Base-by-base conservation (phyloP, 768 basidiomycete species). In the Xanthoconium purpureum region DNA sequence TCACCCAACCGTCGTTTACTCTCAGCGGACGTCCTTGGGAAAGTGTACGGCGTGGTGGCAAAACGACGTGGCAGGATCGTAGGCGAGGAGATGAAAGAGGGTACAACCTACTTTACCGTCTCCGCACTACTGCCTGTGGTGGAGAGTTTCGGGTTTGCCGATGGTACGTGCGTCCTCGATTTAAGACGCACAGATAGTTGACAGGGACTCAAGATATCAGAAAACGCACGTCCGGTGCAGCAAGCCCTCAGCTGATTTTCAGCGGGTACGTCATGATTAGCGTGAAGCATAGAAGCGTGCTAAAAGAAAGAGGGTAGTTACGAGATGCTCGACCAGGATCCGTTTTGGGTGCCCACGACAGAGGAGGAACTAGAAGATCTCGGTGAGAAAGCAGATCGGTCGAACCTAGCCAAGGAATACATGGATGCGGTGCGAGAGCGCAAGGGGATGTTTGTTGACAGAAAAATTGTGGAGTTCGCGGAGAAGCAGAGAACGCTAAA, bases 61-160 rank as follows among this genome's bases (percentile, higher is more conserved):
- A 86, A 87, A 70, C 84, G 96, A 60, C 84, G 93, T 49, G 97
- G 97, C 3, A 80, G 89, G 46, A 96, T 99, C 57, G 83, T 98
- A 5, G 89, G 94, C 14, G 97, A 98, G 67, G 97, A 98, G 71
- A 96, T 98, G 94, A 98, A 94, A 69, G 95, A 98, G 69, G 94
- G 97, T 0, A 97, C 94, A 0, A 81, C 89, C 1, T 95, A 97
- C 74, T 97, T 99, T 75, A 94, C 87, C 11, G 87, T 99, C 20
- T 84, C 87, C 8, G 91, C 97, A 1, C 75, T 97, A 58, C 73
- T 99, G 18, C 97, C 97, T 2, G 95, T 98, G 8, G 91, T 97
- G 12, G 97, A 98, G 73, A 93, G 91, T 73, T 99, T 98, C 68
- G 95, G 96, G 1, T 98, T 99, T 71, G 91, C 94, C 28, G 94